phyloP scores from a whole-genome alignment of 2,329 filamentous ascomycete species.

The Elsinoe batatas region DNA sequence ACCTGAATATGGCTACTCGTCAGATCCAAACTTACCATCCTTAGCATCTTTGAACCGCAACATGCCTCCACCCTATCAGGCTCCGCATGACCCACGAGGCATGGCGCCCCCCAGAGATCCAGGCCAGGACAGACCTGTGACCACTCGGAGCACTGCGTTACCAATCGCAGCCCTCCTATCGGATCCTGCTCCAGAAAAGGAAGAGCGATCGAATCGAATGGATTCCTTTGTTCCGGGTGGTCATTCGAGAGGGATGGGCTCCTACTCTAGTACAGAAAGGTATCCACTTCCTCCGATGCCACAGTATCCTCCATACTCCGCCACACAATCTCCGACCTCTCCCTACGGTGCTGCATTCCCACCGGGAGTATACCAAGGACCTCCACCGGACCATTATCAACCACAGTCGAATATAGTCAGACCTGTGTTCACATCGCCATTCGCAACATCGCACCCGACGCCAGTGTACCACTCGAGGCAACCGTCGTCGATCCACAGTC shows the following conservation, averaged over 20 bases:
- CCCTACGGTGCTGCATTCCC: neutral
- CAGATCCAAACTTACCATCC: constrained; percentile 7
- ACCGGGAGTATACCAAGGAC: neutral
- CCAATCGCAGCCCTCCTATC: constrained; percentile 12
- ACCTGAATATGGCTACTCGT: constrained; percentile 12
- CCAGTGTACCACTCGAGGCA: constrained; percentile 2
- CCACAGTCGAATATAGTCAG: neutral
- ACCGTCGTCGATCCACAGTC: constrained; percentile 19
- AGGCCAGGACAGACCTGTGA: neutral
- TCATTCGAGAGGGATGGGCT: neutral
- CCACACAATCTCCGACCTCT: neutral
- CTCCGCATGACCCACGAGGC: constrained; percentile 3
- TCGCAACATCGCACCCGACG: neutral
- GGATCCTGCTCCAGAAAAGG: constrained; percentile 6
- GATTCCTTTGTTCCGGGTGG: constrained; percentile 5
- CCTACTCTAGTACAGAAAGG: neutral
- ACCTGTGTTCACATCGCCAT: constrained; percentile 10
- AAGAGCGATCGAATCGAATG: neutral
- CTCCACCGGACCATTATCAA: neutral
- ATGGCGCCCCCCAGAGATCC: constrained; percentile 2
- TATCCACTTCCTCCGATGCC: neutral
- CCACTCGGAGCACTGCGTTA: constrained; percentile 3
- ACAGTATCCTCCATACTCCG: neutral
- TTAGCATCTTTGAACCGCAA: constrained; percentile 6
- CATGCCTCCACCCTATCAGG: constrained; percentile 2